Base-by-base conservation (phyloP, 768 basidiomycete species). In the Suillus ampliporus region DNA sequence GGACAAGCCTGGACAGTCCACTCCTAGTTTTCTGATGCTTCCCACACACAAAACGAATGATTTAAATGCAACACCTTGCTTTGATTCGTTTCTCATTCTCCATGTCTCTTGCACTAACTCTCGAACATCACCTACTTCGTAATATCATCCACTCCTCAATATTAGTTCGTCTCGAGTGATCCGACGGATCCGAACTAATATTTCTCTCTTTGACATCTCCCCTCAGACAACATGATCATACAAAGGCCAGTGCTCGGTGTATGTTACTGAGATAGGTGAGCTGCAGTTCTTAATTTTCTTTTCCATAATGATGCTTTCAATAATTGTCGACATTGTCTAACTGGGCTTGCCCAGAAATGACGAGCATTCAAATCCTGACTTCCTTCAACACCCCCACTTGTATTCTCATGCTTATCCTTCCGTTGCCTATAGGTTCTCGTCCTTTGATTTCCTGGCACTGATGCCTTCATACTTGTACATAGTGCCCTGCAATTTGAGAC, bases 271-370 rank as follows among this genome's bases (percentile, higher is more conserved):
- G 46, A 47, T 48, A 43, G 40, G 54, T 44, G 26, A 46, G 67
- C 70, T 74, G 64, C 74, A 74, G 69, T 13, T 7, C 28, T 57
- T 43, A 5, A 54, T 50, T 50, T 60, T 41, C 41, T 46, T n/a
- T 57, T 62, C 65, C 14, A 41, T 58, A 41, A 82, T 89, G 89
- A 90, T 91, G 86, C n/a, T 71, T 68, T 69, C 64, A 69, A 72
- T 67, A 76, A 69, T 91, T 92, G 92, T 93, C 92, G 93, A 94
- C 92, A 94, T 94, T 93, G 91, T 92, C 92, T 70, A 86, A 94
- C 81, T 80, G 82, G 82, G 77, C 74, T 67, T 65, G 63, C 31
- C 72, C 78, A 76, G 77, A 74, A 68, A 68, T 84, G 88, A 86
- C 80, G 89, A 89, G 62, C 64, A 59, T 64, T 60, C 52, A 37